Percentiles rank a stretch among this genome's conserved stretches.
Evolutionary conservation across 768 basidiomycete species (phyloP).

Genomic region (Pleurotus cornucopiae): DNA sequence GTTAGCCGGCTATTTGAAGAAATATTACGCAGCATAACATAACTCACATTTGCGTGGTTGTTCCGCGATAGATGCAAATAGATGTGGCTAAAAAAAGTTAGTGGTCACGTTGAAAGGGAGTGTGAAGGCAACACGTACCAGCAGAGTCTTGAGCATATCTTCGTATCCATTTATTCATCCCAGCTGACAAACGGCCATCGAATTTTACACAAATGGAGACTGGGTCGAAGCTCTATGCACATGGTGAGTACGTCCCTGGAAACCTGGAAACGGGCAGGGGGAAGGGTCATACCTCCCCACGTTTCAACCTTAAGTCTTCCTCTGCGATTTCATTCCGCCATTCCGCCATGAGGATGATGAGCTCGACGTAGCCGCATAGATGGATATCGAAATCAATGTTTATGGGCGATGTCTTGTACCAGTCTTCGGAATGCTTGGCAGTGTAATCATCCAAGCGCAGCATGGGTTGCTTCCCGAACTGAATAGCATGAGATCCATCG

Average conservation of each 20-base stretch:
- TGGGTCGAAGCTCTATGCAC: constrained; percentile 28
- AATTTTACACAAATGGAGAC: constrained; percentile 30
- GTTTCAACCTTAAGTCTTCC: constrained; percentile 10
- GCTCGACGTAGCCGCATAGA: constrained; percentile 48
- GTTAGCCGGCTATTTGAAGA: constrained; percentile 8
- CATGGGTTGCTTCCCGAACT: constrained; percentile 72
- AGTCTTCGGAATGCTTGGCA: constrained; percentile 44
- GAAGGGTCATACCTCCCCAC: constrained; percentile 1
- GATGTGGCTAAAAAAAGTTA: constrained; percentile 27
- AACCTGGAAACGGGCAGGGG: background rate
- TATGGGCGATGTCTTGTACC: constrained; percentile 40
- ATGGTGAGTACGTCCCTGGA: background rate
- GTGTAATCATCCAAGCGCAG: constrained; percentile 57
- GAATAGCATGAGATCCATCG: constrained; percentile 70
- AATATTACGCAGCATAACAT: background rate
- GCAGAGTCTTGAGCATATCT: constrained; percentile 34
- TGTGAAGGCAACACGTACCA: constrained; percentile 22
- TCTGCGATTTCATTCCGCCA: constrained; percentile 30
- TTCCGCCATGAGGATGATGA: constrained; percentile 44
- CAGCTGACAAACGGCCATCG: constrained; percentile 30
- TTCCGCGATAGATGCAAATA: constrained; percentile 39
- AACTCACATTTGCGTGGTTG: constrained; percentile 39
- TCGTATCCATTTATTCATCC: constrained; percentile 36
- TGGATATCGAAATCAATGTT: constrained; percentile 41
- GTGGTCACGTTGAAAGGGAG: background rate